Percentiles rank a stretch among this genome's conserved stretches.
Evolutionary conservation across 2,329 filamentous ascomycete species (phyloP).

Genomic region (Fusarium sp.): DNA sequence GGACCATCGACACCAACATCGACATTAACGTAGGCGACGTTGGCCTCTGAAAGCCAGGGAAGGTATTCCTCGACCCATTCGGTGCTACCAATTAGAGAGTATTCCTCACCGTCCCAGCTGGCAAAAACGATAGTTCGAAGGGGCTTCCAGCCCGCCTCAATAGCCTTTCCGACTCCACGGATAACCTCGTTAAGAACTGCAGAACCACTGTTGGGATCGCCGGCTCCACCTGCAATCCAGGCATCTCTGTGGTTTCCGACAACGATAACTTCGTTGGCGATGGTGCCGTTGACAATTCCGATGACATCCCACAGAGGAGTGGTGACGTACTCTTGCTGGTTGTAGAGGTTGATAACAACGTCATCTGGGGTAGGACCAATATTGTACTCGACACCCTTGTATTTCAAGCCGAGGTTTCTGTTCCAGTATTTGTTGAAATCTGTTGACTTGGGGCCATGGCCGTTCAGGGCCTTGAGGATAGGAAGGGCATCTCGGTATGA

Average conservation of each 20-base stretch:
- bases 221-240: slow-evolving; percentile 87
- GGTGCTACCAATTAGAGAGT: slow-evolving; percentile 85
- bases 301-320: slow-evolving; percentile 93
- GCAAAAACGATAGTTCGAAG: slow-evolving; percentile 92
- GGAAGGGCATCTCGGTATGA: slow-evolving; percentile 89
- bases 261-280: slow-evolving; percentile 86
- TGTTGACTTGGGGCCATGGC: slow-evolving; percentile 80
- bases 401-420: slow-evolving; percentile 75
- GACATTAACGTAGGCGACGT: slow-evolving; percentile 87
- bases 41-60: slow-evolving; percentile 78
- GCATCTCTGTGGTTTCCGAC: slow-evolving; percentile 94
- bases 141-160: slow-evolving; percentile 69
- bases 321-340: slow-evolving; percentile 83
- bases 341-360: slow-evolving; percentile 77
- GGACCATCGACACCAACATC: slow-evolving; percentile 78
- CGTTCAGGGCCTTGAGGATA: slow-evolving; percentile 89
- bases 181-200: slow-evolving; percentile 83
- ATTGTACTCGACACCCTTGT: slow-evolving; percentile 86
- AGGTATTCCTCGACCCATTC: slow-evolving; percentile 94
- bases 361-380: slow-evolving; percentile 82
- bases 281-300: slow-evolving; percentile 88
- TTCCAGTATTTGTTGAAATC: slow-evolving; percentile 80
- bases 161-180: slow-evolving; percentile 76
- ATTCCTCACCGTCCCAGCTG: slow-evolving; percentile 85
- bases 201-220: slow-evolving; percentile 84